Conservation (phyloP, 2,329 filamentous ascomycete species). For the Sporothrix mexicana region DNA sequence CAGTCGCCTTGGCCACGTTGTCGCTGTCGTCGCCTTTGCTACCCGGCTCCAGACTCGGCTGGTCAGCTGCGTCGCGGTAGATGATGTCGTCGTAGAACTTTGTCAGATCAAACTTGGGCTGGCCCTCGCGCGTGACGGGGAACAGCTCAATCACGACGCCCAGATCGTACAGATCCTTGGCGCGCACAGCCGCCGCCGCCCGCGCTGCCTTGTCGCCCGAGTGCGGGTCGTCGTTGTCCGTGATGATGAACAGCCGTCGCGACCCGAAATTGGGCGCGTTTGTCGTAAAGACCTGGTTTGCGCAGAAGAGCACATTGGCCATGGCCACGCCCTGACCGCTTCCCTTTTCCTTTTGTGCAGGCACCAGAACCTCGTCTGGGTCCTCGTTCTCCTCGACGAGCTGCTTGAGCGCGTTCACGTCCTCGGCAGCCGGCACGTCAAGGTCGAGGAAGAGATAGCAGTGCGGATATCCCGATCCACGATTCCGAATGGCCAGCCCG, state of each 20-base stretch:
- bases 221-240: constrained; percentile 90
- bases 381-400: constrained; percentile 81
- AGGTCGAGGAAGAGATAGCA: constrained; percentile 92
- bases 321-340: constrained; percentile 65
- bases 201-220: constrained; percentile 71
- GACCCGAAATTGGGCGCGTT: constrained; percentile 95
- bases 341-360: constrained; percentile 58
- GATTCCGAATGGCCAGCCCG: constrained; percentile 23
- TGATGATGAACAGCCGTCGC: constrained; percentile 91
- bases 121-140: constrained; percentile 74
- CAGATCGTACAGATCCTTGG: constrained; percentile 93
- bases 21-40: constrained; percentile 58
- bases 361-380: constrained; percentile 69
- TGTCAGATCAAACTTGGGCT: constrained; percentile 72
- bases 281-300: constrained; percentile 94
- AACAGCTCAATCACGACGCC: constrained; percentile 93
- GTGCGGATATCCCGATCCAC: constrained; percentile 76
- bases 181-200: constrained; percentile 80
- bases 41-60: constrained; percentile 57
- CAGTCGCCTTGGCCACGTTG: constrained; percentile 68
- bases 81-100: constrained; percentile 98
- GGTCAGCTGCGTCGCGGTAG: constrained; percentile 76
- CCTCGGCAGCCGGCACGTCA: constrained; percentile 82
- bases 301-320: constrained; percentile 90
- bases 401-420: constrained; percentile 79